Evolutionary conservation across 2,329 filamentous ascomycete genomes (phyloP).

Genomic region (Elsinoe perseae): DNA sequence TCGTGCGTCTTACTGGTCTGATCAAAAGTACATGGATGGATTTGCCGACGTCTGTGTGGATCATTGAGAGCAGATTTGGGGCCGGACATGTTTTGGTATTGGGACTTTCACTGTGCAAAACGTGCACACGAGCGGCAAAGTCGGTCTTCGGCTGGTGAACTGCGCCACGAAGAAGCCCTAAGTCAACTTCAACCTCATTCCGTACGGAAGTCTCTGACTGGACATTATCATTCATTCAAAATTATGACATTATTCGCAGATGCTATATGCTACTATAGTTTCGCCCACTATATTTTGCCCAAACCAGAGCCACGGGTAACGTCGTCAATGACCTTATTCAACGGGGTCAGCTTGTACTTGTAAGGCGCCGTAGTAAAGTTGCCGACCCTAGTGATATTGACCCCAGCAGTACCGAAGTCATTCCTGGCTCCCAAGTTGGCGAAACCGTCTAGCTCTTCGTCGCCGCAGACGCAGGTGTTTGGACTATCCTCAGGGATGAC

Average conservation of each 20-base stretch:
- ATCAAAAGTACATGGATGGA: too few relatives aligned
- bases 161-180: neutral
- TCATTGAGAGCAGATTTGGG: too few relatives aligned
- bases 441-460: conserved; percentile 48
- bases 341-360: conserved; percentile 41
- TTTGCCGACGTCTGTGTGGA: too few relatives aligned
- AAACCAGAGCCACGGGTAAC: conserved; percentile 42
- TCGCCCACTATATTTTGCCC: conserved; percentile 33
- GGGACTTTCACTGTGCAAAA: too few relatives aligned
- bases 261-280: neutral
- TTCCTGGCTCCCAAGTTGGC: conserved; percentile 48
- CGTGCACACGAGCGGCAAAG: neutral
- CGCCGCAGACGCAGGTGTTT: conserved; percentile 47
- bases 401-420: conserved; percentile 41
- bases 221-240: neutral
- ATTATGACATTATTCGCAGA: neutral
- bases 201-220: neutral
- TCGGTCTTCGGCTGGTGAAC: neutral
- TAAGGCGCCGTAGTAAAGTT: conserved; percentile 45
- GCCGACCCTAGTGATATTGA: conserved; percentile 48
- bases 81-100: too few relatives aligned
- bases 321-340: conserved; percentile 36
- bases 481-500: conserved; percentile 50
- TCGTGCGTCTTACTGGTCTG: too few relatives aligned
- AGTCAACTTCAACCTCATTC: neutral